Conservation (phyloP, 805 yeast genomes). For the Zygosaccharomyces bisporus region DNA sequence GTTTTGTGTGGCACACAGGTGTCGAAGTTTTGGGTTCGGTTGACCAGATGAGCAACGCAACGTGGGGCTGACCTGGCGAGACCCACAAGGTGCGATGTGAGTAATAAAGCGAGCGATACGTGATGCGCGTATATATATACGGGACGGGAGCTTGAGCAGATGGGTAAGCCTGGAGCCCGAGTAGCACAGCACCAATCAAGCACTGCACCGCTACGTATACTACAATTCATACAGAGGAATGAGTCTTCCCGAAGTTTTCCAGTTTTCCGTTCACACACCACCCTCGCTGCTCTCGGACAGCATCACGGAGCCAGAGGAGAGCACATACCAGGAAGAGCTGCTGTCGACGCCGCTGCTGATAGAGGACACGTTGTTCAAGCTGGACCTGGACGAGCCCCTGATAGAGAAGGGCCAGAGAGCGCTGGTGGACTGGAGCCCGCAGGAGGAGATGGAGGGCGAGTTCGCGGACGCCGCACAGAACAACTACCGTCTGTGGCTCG, state of each 20-base stretch:
- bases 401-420: conserved; percentile 4
- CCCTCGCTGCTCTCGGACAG: conserved; percentile 15
- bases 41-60: neutral
- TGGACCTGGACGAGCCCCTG: conserved; percentile 13
- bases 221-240: neutral
- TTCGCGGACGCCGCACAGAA: conserved; percentile 32
- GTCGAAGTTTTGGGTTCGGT: conserved; percentile 1
- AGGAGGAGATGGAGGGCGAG: conserved; percentile 10
- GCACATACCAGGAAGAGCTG: conserved; percentile 11
- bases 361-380: conserved; percentile 14
- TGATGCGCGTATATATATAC: conserved; percentile 7
- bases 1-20: conserved; percentile 7
- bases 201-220: neutral
- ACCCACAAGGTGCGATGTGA: conserved; percentile 4
- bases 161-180: too few species aligned
- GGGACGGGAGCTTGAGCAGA: too few species aligned
- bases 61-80: conserved; percentile 7
- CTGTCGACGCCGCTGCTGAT: conserved; percentile 11
- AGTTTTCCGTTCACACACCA: conserved; percentile 7
- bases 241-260: conserved; percentile 6
- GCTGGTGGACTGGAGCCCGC: conserved; percentile 9
- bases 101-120: too few species aligned
- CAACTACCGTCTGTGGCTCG: conserved; percentile 32
- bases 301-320: conserved; percentile 7
- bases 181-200: neutral